These are phyloP conservation scores for Solanum lignicaule DNA, from an alignment of 257 asterid species.

Conservation along the genomic window DNA sequence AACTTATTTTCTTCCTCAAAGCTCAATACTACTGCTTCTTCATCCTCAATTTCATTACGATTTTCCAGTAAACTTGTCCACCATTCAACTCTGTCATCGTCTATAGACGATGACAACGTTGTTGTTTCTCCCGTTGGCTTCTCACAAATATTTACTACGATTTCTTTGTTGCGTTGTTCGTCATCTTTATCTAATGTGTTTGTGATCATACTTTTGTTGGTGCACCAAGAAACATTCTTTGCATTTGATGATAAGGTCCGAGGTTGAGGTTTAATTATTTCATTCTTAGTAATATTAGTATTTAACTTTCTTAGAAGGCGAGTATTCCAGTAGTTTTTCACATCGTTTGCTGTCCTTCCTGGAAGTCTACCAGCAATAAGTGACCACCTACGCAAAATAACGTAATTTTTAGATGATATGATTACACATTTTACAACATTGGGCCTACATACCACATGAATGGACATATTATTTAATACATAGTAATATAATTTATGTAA, in stretches of 20 bases:
- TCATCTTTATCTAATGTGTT: background rate
- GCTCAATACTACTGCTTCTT: background rate
- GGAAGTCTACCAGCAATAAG: slow-evolving; percentile 57
- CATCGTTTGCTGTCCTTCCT: slow-evolving; percentile 67
- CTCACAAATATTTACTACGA: background rate
- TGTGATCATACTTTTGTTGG: background rate
- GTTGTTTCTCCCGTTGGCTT: background rate
- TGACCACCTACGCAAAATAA: slow-evolving; percentile 40
- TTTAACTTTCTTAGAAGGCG: slow-evolving; percentile 1
- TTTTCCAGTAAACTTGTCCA: background rate
- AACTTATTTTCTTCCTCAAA: background rate
- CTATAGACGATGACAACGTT: background rate
- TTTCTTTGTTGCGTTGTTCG: background rate
- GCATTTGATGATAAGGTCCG: background rate
- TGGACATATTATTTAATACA: background rate
- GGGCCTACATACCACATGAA: too few relatives aligned
- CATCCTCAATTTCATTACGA: background rate
- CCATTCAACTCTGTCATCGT: background rate
- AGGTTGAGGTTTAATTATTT: background rate
- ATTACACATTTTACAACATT: background rate
- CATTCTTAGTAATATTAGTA: background rate
- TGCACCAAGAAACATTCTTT: background rate
- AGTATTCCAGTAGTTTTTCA: slow-evolving; percentile 65
- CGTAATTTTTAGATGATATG: background rate
- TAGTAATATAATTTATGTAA: too few relatives aligned